Percentiles rank a stretch among this genome's conserved stretches.
phyloP scores from a whole-genome alignment of 148 eudicot species.

The Euryodendron excelsum region DNA sequence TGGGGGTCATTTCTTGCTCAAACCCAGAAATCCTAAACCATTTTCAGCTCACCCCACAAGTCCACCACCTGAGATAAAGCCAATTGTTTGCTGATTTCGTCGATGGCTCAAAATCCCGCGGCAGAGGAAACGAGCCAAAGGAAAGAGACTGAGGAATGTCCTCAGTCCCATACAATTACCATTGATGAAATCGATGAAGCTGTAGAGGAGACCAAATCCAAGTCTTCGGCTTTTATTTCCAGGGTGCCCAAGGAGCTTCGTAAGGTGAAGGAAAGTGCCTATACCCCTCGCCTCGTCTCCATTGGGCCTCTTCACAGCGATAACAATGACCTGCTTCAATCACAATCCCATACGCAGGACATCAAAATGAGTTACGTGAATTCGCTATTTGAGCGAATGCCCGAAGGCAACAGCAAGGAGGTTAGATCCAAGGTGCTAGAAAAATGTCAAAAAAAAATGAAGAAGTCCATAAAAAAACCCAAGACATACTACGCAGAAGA shows the following conservation, averaged over 20 bases:
- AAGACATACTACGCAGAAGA: neutral
- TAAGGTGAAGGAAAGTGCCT: constrained; percentile 25
- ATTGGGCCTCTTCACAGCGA: constrained; percentile 37
- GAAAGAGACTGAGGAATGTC: too few relatives aligned
- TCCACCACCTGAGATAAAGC: too few relatives aligned
- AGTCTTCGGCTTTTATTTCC: constrained; percentile 11
- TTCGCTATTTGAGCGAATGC: neutral
- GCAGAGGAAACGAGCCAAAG: too few relatives aligned
- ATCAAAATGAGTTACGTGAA: constrained; percentile 25
- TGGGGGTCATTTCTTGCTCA: too few relatives aligned
- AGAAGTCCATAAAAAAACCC: neutral
- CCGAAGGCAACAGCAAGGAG: too few relatives aligned
- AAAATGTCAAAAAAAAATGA: neutral
- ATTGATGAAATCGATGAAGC: neutral
- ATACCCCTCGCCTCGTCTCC: constrained; percentile 29
- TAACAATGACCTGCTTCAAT: neutral
- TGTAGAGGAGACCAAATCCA: neutral
- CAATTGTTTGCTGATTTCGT: too few relatives aligned
- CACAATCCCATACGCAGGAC: constrained; percentile 25
- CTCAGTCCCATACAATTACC: too few relatives aligned
- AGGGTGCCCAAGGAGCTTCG: constrained; percentile 35
- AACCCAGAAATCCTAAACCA: too few relatives aligned
- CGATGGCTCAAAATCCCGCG: too few relatives aligned
- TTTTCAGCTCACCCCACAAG: too few relatives aligned
- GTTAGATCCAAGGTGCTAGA: neutral